Evolutionary conservation across 2,329 filamentous ascomycete species (phyloP).

Genomic region (Penicillium sp.): DNA sequence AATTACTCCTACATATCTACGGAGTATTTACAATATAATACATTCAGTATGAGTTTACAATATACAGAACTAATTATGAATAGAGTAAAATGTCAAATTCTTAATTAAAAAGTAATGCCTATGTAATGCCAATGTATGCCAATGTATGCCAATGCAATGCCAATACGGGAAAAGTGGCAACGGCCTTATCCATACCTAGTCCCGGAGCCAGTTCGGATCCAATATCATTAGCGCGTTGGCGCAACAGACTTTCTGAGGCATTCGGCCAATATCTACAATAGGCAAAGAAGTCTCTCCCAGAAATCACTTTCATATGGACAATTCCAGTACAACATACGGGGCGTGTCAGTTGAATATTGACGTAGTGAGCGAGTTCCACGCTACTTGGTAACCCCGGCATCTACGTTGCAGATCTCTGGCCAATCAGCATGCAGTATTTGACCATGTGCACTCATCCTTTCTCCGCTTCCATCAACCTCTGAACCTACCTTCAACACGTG

Average conservation of each 20-base stretch:
- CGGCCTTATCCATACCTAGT: not conserved
- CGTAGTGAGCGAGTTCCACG: not conserved
- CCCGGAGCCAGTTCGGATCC: not conserved
- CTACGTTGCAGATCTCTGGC: constrained; percentile 4
- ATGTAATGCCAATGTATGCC: not conserved
- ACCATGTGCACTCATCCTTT: constrained; percentile 17
- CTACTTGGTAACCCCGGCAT: not conserved
- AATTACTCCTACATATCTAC: not conserved
- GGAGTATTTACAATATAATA: not conserved
- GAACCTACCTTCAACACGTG: constrained; percentile 2
- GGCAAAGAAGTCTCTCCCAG: not conserved
- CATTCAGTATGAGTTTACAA: not conserved
- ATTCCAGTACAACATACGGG: not conserved
- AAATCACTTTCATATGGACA: not conserved
- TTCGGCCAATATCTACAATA: not conserved
- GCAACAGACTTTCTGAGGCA: not conserved
- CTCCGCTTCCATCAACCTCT: constrained; percentile 1
- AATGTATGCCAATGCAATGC: not conserved
- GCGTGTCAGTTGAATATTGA: constrained; percentile 1
- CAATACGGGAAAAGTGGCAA: constrained; percentile 2
- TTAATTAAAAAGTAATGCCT: not conserved
- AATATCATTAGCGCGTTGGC: not conserved
- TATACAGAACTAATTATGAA: not conserved
- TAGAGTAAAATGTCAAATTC: not conserved
- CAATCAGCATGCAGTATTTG: not conserved